phyloP scores from a whole-genome alignment of 1,284 basidiomycete genomes.

The Naganishia cerealis region DNA sequence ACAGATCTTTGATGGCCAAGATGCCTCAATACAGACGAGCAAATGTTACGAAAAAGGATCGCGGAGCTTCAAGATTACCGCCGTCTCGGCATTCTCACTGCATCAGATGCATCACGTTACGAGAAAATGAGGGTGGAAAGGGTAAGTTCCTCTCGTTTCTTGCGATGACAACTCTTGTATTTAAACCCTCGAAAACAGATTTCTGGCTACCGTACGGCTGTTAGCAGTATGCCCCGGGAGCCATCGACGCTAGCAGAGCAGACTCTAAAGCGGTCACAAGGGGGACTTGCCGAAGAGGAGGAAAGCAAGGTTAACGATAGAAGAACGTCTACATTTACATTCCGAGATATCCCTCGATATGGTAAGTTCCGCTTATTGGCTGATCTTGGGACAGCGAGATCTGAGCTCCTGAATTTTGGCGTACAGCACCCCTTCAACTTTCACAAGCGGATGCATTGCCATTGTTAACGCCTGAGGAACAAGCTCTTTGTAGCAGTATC shows the following conservation, averaged over 20 bases:
- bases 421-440: slow-evolving; percentile 68
- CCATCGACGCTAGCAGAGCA: slow-evolving; percentile 19
- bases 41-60: slow-evolving; percentile 77
- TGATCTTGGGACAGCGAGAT: background rate
- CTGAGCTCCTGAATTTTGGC: background rate
- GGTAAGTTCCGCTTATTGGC: slow-evolving; percentile 17
- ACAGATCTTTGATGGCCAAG: background rate
- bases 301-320: background rate
- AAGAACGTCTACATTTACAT: slow-evolving; percentile 10
- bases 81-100: slow-evolving; percentile 73
- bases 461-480: slow-evolving; percentile 79
- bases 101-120: slow-evolving; percentile 85
- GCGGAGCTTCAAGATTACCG: slow-evolving; percentile 85
- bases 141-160: slow-evolving; percentile 59
- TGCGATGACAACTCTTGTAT: background rate
- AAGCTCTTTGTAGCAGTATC: slow-evolving; percentile 79
- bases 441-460: slow-evolving; percentile 70
- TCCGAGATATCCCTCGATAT: slow-evolving; percentile 18
- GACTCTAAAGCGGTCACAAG: slow-evolving; percentile 9
- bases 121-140: slow-evolving; percentile 71
- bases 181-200: slow-evolving; percentile 20
- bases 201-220: slow-evolving; percentile 42
- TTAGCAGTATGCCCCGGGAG: slow-evolving; percentile 20
- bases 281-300: slow-evolving; percentile 3
- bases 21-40: slow-evolving; percentile 66